Base-by-base conservation (phyloP, 2,329 filamentous ascomycete genomes). In the Colletotrichum coccodes region DNA sequence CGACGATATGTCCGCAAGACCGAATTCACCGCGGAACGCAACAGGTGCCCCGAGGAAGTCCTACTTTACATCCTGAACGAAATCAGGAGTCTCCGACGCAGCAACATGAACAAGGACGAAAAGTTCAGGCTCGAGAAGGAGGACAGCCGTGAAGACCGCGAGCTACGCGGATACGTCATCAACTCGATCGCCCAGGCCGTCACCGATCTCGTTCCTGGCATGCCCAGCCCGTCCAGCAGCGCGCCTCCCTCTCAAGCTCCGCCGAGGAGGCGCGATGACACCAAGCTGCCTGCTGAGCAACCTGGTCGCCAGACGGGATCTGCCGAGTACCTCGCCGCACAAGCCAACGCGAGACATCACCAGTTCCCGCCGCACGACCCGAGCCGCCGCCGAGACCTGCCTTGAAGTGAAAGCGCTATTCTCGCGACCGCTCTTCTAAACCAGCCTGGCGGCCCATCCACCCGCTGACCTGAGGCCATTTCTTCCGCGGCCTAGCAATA, bases 41-140 rank as follows among this genome's bases (percentile, higher is more conserved):
- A 87, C 72, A 89, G 90, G 74, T 95, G 93, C 73, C 90, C 95
- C 0, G 96, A 99, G 79, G 93, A 96, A 71, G 95, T 97, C 6
- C 86, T 98, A 70, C 87, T 97, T 18, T 95, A 95, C 84, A 94
- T 98, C 71, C 92, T 96, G 82, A 91, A 95, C 74, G 96, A 98
- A 83, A 96, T 99, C 76, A 93, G 93, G 75, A 89, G 90, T 71
- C 89, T 95, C 75, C 92, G 95, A 75, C 91, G 96, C 59, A 87
- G 90, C 75, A 95, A 97, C 81, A 89, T 97, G 86, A 86, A 87
- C 78, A 97, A 98, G 83, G 91, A 95, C 21, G 91, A 97, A 75
- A 91, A 93, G 68, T 95, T 94, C 80, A 87, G 89, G 47, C 84
- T 96, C 16, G 91, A 95, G 79, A 94, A 93, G 77, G 93, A 96